Conservation (phyloP, 306 rosid genomes). For the Cucumis melo region DNA sequence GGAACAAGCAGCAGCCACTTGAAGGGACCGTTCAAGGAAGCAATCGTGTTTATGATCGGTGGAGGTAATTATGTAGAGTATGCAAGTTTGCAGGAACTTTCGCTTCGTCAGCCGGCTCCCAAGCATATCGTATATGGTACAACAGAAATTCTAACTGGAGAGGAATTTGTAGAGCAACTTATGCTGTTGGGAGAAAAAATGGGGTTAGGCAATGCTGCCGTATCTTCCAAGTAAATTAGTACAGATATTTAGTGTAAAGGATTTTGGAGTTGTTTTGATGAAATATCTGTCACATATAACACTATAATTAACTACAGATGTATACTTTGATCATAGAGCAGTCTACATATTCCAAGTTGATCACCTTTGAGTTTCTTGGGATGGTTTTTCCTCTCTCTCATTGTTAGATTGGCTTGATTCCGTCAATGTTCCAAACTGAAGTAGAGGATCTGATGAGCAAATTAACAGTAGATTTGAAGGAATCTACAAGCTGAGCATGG, state of each 20-base stretch:
- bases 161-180: slow-evolving; percentile 86
- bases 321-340: not conserved
- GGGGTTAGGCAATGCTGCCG: slow-evolving; percentile 57
- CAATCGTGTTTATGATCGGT: slow-evolving; percentile 90
- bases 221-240: slow-evolving; percentile 42
- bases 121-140: slow-evolving; percentile 85
- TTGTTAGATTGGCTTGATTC: not conserved
- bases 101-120: slow-evolving; percentile 61
- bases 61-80: slow-evolving; percentile 94
- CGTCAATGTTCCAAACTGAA: not conserved
- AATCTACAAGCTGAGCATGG: too few relatives aligned
- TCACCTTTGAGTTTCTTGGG: not conserved
- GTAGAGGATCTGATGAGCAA: not conserved
- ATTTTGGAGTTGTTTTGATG: not conserved
- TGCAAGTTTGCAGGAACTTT: slow-evolving; percentile 79
- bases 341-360: not conserved
- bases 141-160: slow-evolving; percentile 87
- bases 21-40: slow-evolving; percentile 93
- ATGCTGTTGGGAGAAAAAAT: slow-evolving; percentile 73
- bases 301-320: not conserved
- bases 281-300: not conserved
- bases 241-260: slow-evolving; percentile 8
- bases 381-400: not conserved
- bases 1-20: slow-evolving; percentile 61
- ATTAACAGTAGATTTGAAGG: too few relatives aligned